Percentiles rank a stretch among this genome's conserved stretches.
Evolutionary conservation across 2,329 filamentous ascomycete genomes (phyloP).

Genomic region (Bisporella sp.): DNA sequence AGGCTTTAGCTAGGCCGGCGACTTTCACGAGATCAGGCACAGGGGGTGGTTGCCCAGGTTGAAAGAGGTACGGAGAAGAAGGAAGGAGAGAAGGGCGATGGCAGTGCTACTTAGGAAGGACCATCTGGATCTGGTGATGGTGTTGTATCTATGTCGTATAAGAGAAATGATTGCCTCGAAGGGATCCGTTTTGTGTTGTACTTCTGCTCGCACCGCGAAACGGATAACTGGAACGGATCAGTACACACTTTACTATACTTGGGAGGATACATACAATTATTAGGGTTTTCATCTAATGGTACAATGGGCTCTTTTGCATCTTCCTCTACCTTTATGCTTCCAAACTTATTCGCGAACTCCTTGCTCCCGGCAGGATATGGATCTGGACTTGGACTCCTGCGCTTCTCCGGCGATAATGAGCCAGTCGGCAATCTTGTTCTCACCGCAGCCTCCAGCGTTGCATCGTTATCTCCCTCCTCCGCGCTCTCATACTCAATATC

Average conservation of each 20-base stretch:
- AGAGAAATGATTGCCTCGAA: conserved; percentile 67
- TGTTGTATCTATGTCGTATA: conserved; percentile 50
- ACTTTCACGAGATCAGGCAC: conserved; percentile 87
- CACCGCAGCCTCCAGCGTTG: conserved; percentile 21
- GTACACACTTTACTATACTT: conserved; percentile 6
- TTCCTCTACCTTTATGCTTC: conserved; percentile 25
- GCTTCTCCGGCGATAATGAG: conserved; percentile 49
- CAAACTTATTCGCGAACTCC: conserved; percentile 31
- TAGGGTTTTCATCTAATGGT: conserved; percentile 27
- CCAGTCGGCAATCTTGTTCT: conserved; percentile 37
- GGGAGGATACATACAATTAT: conserved; percentile 41
- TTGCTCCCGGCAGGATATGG: conserved; percentile 29
- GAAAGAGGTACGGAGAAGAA: conserved; percentile 60
- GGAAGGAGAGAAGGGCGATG: conserved; percentile 56
- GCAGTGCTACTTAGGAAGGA: conserved; percentile 58
- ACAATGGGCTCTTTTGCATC: conserved; percentile 11
- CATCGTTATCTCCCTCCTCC: conserved; percentile 35
- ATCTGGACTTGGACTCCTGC: conserved; percentile 47
- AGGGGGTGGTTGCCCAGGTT: conserved; percentile 58
- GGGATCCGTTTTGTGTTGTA: conserved; percentile 79
- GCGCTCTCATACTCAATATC: conserved; percentile 50
- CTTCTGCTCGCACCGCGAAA: conserved; percentile 80
- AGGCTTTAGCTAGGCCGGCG: conserved; percentile 79
- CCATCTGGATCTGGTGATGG: conserved; percentile 61
- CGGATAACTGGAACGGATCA: conserved; percentile 62